Base-by-base conservation (phyloP, 306 rosid species). In the Dryas drummondii region DNA sequence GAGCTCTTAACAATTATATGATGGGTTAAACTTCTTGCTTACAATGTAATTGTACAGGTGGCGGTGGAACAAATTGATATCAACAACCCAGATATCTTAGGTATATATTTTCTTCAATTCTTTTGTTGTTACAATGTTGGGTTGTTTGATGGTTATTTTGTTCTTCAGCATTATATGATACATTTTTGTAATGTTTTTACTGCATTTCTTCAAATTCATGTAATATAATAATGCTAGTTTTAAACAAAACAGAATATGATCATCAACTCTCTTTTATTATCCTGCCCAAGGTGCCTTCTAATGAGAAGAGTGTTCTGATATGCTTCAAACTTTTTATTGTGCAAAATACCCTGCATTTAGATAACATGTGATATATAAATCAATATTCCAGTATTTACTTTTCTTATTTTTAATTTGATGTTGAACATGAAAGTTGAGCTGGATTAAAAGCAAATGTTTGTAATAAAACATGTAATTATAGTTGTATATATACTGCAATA, bases 21-120 rank as follows among this genome's bases (percentile, higher is more conserved):
- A 22, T 57, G 63, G 13, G 22, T 57, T 10, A 26, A 57, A 22
- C 63, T 22, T 3, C 5, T 57, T 22, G 63, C 63, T 57, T 19
- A 57, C 37, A 22, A 32, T 57, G 32, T 57, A 57, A 22, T 57
- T 37, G 62, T 62, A 62, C 70, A 74, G 78, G 78, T 52, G 52
- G 78, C 40, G 71, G 4, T 7, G 17, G 68, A 48, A 62, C 42
- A 11, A 40, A 47, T 52, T 40, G 70, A 73, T 73, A 27, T 26
- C 50, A 66, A 54, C 58, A 32, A 49, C 65, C 16, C 62, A 48
- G 53, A 51, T n/a, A n/a, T 40, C 61, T n/a, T 63, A 74, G 70
- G 78, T 74, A 62, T 13, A 32, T 72, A 42, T 63, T 37, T 50
- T 48, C 47, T 62, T 17, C 26, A 68, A 51, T 17, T 1, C 42